Evolutionary conservation across 1,284 basidiomycete species (phyloP).

Genomic region (Tylopilus sp.): DNA sequence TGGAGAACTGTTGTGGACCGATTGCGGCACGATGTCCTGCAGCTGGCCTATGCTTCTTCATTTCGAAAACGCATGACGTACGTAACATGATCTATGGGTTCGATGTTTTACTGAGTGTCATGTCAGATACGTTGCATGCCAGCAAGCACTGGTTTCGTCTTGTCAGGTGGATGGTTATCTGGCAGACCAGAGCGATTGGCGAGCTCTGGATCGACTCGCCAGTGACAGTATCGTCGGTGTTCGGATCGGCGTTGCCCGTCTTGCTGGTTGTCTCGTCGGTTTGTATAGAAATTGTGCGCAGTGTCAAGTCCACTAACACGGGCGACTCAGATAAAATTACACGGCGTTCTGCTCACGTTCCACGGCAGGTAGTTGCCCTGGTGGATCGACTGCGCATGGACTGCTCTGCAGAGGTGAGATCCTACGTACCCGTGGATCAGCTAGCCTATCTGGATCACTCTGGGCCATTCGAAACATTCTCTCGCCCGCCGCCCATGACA

Average conservation of each 20-base stretch:
- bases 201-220: slow-evolving; percentile 55
- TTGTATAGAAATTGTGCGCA: slow-evolving; percentile 24
- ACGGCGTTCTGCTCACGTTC: slow-evolving; percentile 24
- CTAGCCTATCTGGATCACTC: slow-evolving; percentile 13
- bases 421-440: slow-evolving; percentile 35
- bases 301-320: slow-evolving; percentile 6
- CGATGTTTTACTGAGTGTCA: slow-evolving; percentile 7
- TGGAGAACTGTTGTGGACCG: slow-evolving; percentile 35
- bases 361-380: slow-evolving; percentile 35
- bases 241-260: slow-evolving; percentile 77
- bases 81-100: slow-evolving; percentile 30
- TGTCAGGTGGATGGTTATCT: slow-evolving; percentile 39
- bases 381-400: slow-evolving; percentile 45
- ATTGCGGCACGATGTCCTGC: slow-evolving; percentile 50
- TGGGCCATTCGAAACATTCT: slow-evolving; percentile 33
- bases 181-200: slow-evolving; percentile 54
- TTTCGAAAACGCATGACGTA: slow-evolving; percentile 77
- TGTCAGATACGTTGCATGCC: slow-evolving; percentile 64
- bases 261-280: slow-evolving; percentile 57
- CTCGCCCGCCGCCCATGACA: slow-evolving; percentile 33
- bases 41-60: slow-evolving; percentile 51
- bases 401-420: slow-evolving; percentile 46
- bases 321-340: slow-evolving; percentile 23
- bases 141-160: slow-evolving; percentile 55
- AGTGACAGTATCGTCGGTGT: slow-evolving; percentile 82